A percentile compares a stretch with the other conserved stretches of the same genome.
Evolutionary conservation across 352 stramenopile genomes (phyloP).

Genomic region (Phytophthora kernoviae): DNA sequence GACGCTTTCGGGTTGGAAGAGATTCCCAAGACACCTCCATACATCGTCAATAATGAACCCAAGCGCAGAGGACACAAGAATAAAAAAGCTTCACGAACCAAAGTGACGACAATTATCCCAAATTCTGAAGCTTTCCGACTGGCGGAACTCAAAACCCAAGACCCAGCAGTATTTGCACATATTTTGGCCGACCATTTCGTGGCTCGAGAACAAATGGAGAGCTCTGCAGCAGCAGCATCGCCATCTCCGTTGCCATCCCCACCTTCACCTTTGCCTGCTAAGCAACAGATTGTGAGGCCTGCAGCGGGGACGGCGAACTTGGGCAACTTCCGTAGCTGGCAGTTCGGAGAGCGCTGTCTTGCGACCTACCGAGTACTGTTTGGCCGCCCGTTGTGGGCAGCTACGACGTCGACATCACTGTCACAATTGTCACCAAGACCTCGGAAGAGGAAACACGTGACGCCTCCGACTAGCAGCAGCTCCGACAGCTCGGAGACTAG

Average conservation of each 20-base stretch:
- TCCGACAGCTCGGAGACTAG: conserved; percentile 14
- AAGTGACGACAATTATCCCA: neutral
- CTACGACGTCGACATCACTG: conserved; percentile 4
- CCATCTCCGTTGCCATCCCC: neutral
- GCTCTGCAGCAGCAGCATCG: conserved; percentile 23
- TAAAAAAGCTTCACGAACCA: conserved; percentile 1
- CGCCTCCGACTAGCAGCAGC: conserved; percentile 24
- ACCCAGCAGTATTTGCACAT: conserved; percentile 28
- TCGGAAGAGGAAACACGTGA: conserved; percentile 26
- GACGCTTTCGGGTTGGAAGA: neutral
- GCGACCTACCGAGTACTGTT: conserved; percentile 59
- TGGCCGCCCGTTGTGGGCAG: conserved; percentile 32
- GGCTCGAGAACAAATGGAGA: conserved; percentile 18
- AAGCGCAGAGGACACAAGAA: conserved; percentile 26
- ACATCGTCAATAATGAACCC: neutral
- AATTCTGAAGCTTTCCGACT: conserved; percentile 12
- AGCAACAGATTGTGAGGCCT: conserved; percentile 12
- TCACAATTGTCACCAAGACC: conserved; percentile 7
- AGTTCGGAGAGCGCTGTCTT: conserved; percentile 33
- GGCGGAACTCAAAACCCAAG: conserved; percentile 20
- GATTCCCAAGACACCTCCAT: no score
- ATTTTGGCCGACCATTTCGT: conserved; percentile 36
- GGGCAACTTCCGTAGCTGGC: conserved; percentile 28
- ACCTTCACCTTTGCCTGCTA: neutral
- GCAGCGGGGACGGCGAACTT: conserved; percentile 34